Evolutionary conservation across 495 filamentous ascomycete species (phyloP), one percentile per base, ranked within the genome.

Genomic region (Penicillium angulare): DNA sequence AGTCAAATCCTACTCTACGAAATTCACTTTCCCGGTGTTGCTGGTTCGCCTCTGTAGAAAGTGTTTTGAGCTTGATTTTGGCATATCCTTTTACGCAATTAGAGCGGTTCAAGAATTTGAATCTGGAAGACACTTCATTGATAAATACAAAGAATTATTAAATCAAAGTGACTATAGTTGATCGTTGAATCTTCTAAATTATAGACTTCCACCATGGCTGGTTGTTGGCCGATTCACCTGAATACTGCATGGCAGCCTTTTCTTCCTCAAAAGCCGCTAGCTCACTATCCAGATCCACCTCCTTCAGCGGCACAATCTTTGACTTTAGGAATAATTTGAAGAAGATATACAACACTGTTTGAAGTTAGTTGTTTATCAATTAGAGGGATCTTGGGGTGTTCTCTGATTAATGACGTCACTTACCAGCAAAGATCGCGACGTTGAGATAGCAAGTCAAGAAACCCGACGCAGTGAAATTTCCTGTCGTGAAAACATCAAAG

Each of bases 381-480:
- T 35, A 16, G 33, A 48, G 45, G 21, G 26, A n/a, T 26, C 17
- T 47, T 36, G 21, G 18, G 12, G 21, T 38, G 21, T 3, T 21
- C 22, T 23, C n/a, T 7, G 20, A 39, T 39, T 27, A 34, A 24
- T 48, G 45, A 23, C 17, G 33, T 36, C 33, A 36, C 38, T 24
- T 41, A 41, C 38, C 38, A 41, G 22, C 22, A 34, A 53, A 53
- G 22, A 53, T 47, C 9, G 43, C 42, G 22, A 53, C 42, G 36
- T 48, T 53, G 15, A 53, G 20, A 23, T 53, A 53, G 13, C 43
- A 47, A 22, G 50, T 47, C 15, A 53, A 23, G 39, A 53, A 53
- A 33, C 33, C 27, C 15, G 43, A 35, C 13, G 38, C 35, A 34
- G 16, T 43, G 24, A 35, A 53, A 17, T 43, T 40, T 12, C 43